A percentile compares a stretch with the other conserved stretches of the same genome.
These are phyloP conservation scores for Uronychia binucleata DNA, from an alignment of 73 alveolate genomes.

Conservation along the genomic window DNA sequence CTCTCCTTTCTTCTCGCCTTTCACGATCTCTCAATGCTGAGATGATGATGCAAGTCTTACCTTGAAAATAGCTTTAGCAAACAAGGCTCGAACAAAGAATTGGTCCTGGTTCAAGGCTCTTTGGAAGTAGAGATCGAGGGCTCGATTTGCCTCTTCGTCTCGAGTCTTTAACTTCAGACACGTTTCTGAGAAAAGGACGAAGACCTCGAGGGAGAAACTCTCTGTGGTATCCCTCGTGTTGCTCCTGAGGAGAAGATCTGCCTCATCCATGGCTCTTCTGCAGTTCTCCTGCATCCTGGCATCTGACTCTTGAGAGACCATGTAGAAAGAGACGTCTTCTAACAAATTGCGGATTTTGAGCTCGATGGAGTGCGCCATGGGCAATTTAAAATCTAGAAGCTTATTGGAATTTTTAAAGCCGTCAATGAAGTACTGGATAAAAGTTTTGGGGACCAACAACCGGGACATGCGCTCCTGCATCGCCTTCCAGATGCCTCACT, in stretches of 20 bases:
- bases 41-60: constrained; percentile 53
- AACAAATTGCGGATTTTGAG: constrained; percentile 26
- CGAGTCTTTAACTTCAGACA: constrained; percentile 71
- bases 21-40: constrained; percentile 78
- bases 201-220: constrained; percentile 40
- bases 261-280: constrained; percentile 48
- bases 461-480: not conserved
- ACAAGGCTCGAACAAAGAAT: constrained; percentile 90
- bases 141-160: constrained; percentile 81
- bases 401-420: not conserved
- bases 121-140: constrained; percentile 82
- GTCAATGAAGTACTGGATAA: not conserved
- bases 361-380: constrained; percentile 1
- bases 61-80: constrained; percentile 83
- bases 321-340: constrained; percentile 44
- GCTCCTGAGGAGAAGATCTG: constrained; percentile 41
- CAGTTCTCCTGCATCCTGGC: constrained; percentile 28
- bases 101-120: constrained; percentile 85
- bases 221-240: constrained; percentile 47
- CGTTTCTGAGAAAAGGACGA: constrained; percentile 79
- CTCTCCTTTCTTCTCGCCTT: constrained; percentile 83
- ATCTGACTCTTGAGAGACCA: constrained; percentile 22
- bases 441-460: not conserved
- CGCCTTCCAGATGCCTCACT: not conserved
- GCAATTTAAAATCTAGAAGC: too few relatives aligned